phyloP scores from a whole-genome alignment of 2,329 filamentous ascomycete genomes.

The Aplosporella prunicola region DNA sequence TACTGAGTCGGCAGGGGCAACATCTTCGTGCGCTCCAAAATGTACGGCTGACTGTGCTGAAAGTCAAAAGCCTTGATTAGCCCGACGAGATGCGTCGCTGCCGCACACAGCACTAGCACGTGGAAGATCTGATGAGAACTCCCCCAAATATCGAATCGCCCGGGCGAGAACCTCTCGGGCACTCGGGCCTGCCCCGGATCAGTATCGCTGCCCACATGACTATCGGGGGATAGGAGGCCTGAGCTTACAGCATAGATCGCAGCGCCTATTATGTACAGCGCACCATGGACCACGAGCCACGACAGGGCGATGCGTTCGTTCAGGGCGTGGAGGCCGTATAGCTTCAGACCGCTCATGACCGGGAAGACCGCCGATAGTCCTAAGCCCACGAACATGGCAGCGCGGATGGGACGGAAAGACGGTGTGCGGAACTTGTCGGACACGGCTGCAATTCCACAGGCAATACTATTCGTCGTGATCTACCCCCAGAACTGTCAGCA shows the following conservation, averaged over 20 bases:
- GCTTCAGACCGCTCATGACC: slow-evolving; percentile 61
- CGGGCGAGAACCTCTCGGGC: slow-evolving; percentile 71
- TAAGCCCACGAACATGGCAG: slow-evolving; percentile 80
- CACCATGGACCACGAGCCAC: slow-evolving; percentile 72
- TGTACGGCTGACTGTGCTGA: slow-evolving; percentile 50
- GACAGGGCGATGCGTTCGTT: slow-evolving; percentile 66
- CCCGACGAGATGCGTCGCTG: slow-evolving; percentile 69
- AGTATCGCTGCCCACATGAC: not conserved
- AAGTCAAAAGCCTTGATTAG: slow-evolving; percentile 80
- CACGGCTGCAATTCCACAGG: slow-evolving; percentile 67
- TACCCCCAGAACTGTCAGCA: no score
- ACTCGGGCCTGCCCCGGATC: slow-evolving; percentile 51
- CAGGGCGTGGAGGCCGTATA: slow-evolving; percentile 59
- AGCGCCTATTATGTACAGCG: slow-evolving; percentile 77
- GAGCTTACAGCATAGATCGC: slow-evolving; percentile 67
- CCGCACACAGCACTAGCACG: slow-evolving; percentile 74
- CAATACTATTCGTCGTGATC: slow-evolving; percentile 71
- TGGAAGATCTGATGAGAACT: slow-evolving; percentile 97
- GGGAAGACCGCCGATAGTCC: slow-evolving; percentile 78
- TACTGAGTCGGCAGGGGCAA: no score
- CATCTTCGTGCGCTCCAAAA: no score
- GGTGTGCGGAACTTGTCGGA: slow-evolving; percentile 78
- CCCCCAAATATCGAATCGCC: slow-evolving; percentile 80
- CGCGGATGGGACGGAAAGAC: slow-evolving; percentile 72
- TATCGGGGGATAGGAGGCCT: not conserved